A percentile compares a stretch with the other conserved stretches of the same genome.
phyloP scores from a whole-genome alignment of 768 basidiomycete genomes.

The Russula foetens region DNA sequence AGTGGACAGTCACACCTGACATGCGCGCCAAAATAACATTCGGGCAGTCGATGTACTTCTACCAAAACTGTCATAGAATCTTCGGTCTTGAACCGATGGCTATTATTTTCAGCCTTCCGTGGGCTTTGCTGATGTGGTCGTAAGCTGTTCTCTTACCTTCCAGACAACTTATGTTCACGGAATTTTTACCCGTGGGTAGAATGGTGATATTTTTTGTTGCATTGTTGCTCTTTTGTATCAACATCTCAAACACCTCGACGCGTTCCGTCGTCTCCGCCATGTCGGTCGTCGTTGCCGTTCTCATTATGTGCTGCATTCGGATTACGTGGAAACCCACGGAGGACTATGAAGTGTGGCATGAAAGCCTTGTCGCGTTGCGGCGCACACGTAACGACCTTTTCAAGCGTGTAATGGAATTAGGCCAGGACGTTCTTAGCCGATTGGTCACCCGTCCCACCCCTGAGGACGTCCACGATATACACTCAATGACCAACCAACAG shows the following conservation, averaged over 20 bases:
- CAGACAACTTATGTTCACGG: neutral
- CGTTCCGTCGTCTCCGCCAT: constrained; percentile 1
- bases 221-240: neutral
- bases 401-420: too few species aligned
- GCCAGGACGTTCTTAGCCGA: too few species aligned
- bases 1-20: neutral
- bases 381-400: neutral
- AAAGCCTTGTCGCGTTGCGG: neutral
- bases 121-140: constrained; percentile 15
- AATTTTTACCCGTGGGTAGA: neutral
- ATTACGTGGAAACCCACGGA: neutral
- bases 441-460: too few species aligned
- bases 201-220: neutral
- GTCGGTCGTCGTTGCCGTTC: neutral
- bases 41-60: constrained; percentile 1
- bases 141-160: neutral
- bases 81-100: constrained; percentile 13
- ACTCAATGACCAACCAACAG: too few species aligned
- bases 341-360: neutral
- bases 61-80: neutral
- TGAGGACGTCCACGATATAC: too few species aligned
- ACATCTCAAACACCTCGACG: neutral
- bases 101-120: constrained; percentile 11
- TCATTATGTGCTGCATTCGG: neutral
- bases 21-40: neutral